phyloP scores from a whole-genome alignment of 108 stramenopile species.

The Licmophora abbreviata region DNA sequence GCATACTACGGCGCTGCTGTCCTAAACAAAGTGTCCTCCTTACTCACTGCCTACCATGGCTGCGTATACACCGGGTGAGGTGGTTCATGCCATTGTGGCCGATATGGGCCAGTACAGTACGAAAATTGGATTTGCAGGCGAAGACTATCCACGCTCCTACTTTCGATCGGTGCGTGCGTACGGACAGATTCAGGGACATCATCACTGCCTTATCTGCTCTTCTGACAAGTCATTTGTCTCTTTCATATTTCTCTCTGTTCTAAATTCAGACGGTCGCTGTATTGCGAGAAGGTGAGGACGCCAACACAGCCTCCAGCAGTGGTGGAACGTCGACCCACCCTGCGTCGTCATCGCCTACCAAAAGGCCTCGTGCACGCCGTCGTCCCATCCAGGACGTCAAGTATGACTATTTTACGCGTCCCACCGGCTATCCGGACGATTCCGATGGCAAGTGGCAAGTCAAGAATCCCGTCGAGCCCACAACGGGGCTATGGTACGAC shows the following conservation, averaged over 20 bases:
- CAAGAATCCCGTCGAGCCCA: conserved; percentile 65
- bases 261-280: conserved; percentile 5
- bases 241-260: not conserved
- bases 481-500: conserved; percentile 63
- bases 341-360: too few species aligned
- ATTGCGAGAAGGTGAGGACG: conserved; percentile 7
- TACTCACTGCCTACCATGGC: too few species aligned
- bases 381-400: conserved; percentile 24
- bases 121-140: conserved; percentile 93
- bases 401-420: conserved; percentile 48
- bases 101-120: conserved; percentile 86
- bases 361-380: conserved; percentile 4
- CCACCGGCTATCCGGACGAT: conserved; percentile 15
- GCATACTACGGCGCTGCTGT: too few species aligned
- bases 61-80: conserved; percentile 15
- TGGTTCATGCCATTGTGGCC: conserved; percentile 64
- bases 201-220: conserved; percentile 2
- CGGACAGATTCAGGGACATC: not conserved
- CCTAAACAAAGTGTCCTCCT: too few species aligned
- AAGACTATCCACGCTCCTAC: conserved; percentile 78
- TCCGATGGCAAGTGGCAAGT: conserved; percentile 53
- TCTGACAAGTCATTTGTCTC: not conserved
- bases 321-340: too few species aligned
- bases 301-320: not conserved
- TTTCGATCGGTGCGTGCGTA: conserved; percentile 43